These are phyloP conservation scores for Metarhizium sp. DNA, from an alignment of 2,329 filamentous ascomycete species.

Conservation along the genomic window DNA sequence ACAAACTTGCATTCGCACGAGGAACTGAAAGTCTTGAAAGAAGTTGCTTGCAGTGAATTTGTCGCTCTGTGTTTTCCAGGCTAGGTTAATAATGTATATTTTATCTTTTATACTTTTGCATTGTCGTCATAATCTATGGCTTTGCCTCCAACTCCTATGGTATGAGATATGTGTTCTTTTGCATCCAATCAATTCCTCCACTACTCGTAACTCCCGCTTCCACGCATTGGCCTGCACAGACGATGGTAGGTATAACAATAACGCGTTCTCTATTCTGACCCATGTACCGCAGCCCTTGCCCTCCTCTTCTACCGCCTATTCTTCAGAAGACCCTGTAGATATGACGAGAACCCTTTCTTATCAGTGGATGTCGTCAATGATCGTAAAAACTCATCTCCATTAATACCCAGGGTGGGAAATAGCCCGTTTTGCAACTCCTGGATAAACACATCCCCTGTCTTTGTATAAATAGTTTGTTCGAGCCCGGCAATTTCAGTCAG, in stretches of 20 bases:
- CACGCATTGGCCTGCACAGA: background rate
- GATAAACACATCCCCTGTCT: conserved; percentile 77
- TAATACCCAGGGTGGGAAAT: conserved; percentile 55
- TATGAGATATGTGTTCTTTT: background rate
- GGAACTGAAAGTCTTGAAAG: too few species aligned
- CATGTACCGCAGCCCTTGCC: background rate
- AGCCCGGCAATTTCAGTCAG: conserved; percentile 79
- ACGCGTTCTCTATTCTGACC: background rate
- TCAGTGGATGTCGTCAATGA: conserved; percentile 49
- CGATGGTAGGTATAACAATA: background rate
- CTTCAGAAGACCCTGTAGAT: conserved; percentile 50
- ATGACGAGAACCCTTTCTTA: conserved; percentile 53
- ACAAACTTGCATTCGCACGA: too few species aligned
- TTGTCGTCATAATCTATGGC: background rate
- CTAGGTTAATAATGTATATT: background rate
- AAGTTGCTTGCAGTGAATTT: too few species aligned
- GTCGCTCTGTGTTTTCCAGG: background rate
- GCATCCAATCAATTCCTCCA: background rate
- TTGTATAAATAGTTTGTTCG: conserved; percentile 83
- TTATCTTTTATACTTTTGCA: background rate
- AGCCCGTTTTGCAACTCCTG: conserved; percentile 55
- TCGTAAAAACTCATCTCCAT: conserved; percentile 50
- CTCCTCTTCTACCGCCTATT: conserved; percentile 22
- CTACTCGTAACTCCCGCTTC: background rate
- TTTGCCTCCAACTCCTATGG: background rate